phyloP scores from a whole-genome alignment of 176 grass and related monocot genomes.

The Triticum turgidum region DNA sequence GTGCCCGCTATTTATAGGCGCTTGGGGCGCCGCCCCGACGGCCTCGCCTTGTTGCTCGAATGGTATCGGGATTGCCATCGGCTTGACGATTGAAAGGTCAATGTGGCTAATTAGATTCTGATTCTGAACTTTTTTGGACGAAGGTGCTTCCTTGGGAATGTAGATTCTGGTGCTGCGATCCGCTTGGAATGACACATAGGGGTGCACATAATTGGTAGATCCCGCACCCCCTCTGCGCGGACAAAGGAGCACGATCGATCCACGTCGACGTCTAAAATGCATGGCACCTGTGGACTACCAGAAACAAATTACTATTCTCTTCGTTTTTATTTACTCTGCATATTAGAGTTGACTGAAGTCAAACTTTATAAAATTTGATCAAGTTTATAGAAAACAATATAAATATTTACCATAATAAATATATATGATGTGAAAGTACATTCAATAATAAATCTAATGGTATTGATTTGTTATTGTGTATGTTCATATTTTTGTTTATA shows the following conservation, averaged over 20 bases:
- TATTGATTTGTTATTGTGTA: too few relatives aligned
- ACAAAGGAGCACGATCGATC: not conserved
- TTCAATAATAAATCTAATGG: too few relatives aligned
- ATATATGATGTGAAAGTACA: too few relatives aligned
- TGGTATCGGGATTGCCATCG: not conserved
- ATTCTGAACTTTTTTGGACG: constrained; percentile 10
- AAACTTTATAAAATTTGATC: too few relatives aligned
- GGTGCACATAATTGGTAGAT: too few relatives aligned
- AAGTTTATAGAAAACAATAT: too few relatives aligned
- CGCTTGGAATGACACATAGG: not conserved
- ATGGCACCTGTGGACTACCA: not conserved
- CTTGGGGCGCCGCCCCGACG: too few relatives aligned
- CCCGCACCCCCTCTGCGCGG: not conserved
- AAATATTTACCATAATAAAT: too few relatives aligned
- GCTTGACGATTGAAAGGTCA: not conserved
- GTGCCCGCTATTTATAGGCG: constrained; percentile 47
- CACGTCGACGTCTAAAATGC: not conserved
- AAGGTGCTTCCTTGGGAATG: not conserved
- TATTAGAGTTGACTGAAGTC: too few relatives aligned
- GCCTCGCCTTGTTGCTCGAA: not conserved
- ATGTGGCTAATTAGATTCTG: not conserved
- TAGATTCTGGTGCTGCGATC: not conserved
- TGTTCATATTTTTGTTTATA: too few relatives aligned
- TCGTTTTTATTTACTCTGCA: too few relatives aligned
- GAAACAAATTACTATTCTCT: too few relatives aligned